Percentiles rank a stretch among this genome's conserved stretches.
Evolutionary conservation across 768 basidiomycete species (phyloP).

Genomic region (Podaxis rugospora): DNA sequence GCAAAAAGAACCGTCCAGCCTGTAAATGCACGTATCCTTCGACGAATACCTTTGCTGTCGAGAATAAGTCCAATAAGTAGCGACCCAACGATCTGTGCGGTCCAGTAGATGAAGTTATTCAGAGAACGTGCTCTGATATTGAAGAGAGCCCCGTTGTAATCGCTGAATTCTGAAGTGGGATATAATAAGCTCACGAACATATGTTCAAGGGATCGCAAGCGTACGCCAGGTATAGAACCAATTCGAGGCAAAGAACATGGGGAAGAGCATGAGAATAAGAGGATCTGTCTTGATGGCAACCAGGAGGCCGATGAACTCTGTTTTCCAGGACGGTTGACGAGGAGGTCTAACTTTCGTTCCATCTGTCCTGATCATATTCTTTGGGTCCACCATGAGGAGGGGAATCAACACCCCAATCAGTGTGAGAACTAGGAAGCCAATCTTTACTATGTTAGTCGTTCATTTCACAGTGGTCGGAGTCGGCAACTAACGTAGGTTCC

Average conservation of each 20-base stretch:
- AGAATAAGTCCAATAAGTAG: constrained; percentile 65
- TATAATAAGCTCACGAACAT: constrained; percentile 1
- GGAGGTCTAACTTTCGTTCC: constrained; percentile 61
- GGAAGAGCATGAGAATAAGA: constrained; percentile 69
- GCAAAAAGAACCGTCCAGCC: constrained; percentile 61
- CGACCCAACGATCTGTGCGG: constrained; percentile 73
- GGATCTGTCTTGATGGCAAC: constrained; percentile 67
- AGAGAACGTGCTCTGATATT: constrained; percentile 74
- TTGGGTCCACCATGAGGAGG: constrained; percentile 66
- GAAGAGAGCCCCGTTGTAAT: constrained; percentile 76
- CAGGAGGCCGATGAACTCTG: constrained; percentile 68
- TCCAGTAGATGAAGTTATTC: constrained; percentile 80
- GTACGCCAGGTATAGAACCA: constrained; percentile 86
- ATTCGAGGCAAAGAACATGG: constrained; percentile 82
- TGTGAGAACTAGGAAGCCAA: constrained; percentile 72
- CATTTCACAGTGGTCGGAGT: neutral
- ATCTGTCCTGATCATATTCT: constrained; percentile 69
- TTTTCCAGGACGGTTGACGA: constrained; percentile 73
- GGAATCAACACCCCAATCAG: constrained; percentile 65
- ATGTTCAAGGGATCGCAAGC: constrained; percentile 18
- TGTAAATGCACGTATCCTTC: constrained; percentile 66
- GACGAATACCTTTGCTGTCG: constrained; percentile 49
- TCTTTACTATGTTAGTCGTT: constrained; percentile 33
- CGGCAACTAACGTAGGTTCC: constrained; percentile 64
- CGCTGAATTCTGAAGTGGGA: constrained; percentile 61